phyloP scores from a whole-genome alignment of 2,329 filamentous ascomycete species.

The Alternaria arbusti region DNA sequence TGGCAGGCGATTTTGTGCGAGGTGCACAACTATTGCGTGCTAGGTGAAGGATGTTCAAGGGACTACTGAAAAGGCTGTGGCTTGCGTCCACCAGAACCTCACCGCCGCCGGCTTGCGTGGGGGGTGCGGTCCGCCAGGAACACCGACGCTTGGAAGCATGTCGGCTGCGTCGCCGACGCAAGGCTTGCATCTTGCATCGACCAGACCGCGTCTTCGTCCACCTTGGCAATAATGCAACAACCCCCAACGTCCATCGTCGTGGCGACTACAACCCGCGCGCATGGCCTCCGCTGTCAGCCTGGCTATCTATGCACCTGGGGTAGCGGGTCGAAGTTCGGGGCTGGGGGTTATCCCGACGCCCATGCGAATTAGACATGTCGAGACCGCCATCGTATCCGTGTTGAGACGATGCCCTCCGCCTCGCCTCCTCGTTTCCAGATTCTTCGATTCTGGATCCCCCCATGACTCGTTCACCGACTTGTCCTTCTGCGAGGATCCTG shows the following conservation, averaged over 20 bases:
- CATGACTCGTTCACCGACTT: conserved; percentile 17
- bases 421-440: conserved; percentile 3
- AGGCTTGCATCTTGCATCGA: not conserved
- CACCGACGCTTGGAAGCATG: conserved; percentile 1
- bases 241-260: not conserved
- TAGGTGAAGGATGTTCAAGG: not conserved
- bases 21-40: conserved; percentile 6
- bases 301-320: conserved; percentile 5
- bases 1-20: conserved; percentile 12
- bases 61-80: conserved; percentile 3
- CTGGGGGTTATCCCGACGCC: not conserved
- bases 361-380: not conserved
- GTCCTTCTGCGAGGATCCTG: not conserved
- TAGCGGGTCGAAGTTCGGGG: not conserved
- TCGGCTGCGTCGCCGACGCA: conserved; percentile 8
- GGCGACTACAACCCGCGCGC: conserved; percentile 4
- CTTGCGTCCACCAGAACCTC: not conserved
- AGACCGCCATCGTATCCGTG: not conserved
- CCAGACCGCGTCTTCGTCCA: conserved; percentile 1
- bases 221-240: conserved; percentile 1
- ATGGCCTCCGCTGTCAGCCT: conserved; percentile 1
- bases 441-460: not conserved
- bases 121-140: conserved; percentile 2
- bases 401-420: not conserved
- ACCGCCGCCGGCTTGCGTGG: not conserved